phyloP scores from a whole-genome alignment of 2,329 filamentous ascomycete species.

The Venturia effusa region DNA sequence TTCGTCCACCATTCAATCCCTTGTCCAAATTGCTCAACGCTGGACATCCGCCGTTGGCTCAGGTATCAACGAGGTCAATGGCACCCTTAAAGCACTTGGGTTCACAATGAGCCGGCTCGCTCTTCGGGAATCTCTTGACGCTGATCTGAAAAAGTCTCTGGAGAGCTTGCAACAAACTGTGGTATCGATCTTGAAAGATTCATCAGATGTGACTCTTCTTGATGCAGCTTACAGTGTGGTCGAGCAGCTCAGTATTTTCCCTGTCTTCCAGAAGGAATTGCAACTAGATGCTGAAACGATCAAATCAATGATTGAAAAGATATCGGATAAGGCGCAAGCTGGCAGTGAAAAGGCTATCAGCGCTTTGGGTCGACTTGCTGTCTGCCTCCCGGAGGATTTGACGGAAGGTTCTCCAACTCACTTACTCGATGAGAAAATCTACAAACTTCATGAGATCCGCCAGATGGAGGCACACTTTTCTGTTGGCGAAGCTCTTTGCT shows the following conservation, averaged over 20 bases:
- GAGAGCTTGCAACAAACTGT: background rate
- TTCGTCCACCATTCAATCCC: background rate
- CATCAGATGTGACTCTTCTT: constrained; percentile 45
- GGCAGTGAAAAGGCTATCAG: constrained; percentile 73
- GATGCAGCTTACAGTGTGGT: constrained; percentile 47
- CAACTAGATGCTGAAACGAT: constrained; percentile 20
- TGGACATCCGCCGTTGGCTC: constrained; percentile 53
- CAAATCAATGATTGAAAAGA: constrained; percentile 38
- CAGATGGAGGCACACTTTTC: constrained; percentile 83
- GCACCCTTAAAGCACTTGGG: constrained; percentile 32
- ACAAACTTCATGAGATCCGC: constrained; percentile 71
- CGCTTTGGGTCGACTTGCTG: constrained; percentile 67
- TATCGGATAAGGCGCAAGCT: constrained; percentile 61
- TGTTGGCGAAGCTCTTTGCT: constrained; percentile 77
- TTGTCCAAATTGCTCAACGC: constrained; percentile 31
- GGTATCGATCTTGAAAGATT: constrained; percentile 36
- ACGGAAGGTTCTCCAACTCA: constrained; percentile 26
- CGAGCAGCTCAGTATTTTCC: constrained; percentile 39
- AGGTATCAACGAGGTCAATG: constrained; percentile 48
- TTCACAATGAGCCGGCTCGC: constrained; percentile 2
- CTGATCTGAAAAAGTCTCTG: background rate
- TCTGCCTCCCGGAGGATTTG: constrained; percentile 43
- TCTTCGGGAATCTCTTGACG: background rate
- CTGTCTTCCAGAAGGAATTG: constrained; percentile 29
- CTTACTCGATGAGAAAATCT: constrained; percentile 49